These are phyloP conservation scores for Wickerhamiella sergipiensis DNA, from an alignment of 805 yeast species.

Conservation along the genomic window DNA sequence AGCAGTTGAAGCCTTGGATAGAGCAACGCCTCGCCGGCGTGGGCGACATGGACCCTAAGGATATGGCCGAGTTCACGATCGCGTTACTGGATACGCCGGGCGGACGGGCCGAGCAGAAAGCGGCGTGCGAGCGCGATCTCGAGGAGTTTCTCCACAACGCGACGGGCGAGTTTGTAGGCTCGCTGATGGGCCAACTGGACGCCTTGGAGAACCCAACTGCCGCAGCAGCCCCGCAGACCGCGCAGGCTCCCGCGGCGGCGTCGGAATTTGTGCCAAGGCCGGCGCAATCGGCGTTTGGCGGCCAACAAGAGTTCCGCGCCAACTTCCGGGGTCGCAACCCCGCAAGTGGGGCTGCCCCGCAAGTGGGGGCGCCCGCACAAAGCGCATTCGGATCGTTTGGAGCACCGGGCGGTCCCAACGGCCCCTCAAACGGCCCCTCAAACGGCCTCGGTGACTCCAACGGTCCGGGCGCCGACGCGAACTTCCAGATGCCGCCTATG, in stretches of 20 bases:
- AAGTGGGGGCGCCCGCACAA: background rate
- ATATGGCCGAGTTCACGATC: constrained; percentile 32
- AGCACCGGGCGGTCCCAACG: background rate
- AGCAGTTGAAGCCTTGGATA: constrained; percentile 22
- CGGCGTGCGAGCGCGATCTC: constrained; percentile 25
- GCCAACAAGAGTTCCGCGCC: constrained; percentile 20
- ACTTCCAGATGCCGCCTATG: background rate
- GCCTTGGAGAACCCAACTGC: constrained; percentile 5
- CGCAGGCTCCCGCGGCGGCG: background rate
- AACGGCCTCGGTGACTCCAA: background rate
- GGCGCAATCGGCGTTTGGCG: constrained; percentile 7
- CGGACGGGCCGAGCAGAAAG: constrained; percentile 24
- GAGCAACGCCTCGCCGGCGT: constrained; percentile 13
- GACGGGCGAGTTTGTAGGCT: constrained; percentile 23
- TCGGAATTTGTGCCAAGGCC: background rate
- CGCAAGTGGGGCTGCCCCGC: background rate
- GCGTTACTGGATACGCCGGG: constrained; percentile 30
- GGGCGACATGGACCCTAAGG: constrained; percentile 31
- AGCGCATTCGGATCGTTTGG: background rate
- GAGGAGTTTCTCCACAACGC: constrained; percentile 28
- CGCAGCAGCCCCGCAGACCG: background rate
- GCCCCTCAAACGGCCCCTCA: no score
- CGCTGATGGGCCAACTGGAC: constrained; percentile 23
- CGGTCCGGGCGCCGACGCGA: background rate
- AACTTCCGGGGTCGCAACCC: constrained; percentile 13